Base-by-base conservation (phyloP, 352 stramenopile species). In the Aphanomyces cochlioides region DNA sequence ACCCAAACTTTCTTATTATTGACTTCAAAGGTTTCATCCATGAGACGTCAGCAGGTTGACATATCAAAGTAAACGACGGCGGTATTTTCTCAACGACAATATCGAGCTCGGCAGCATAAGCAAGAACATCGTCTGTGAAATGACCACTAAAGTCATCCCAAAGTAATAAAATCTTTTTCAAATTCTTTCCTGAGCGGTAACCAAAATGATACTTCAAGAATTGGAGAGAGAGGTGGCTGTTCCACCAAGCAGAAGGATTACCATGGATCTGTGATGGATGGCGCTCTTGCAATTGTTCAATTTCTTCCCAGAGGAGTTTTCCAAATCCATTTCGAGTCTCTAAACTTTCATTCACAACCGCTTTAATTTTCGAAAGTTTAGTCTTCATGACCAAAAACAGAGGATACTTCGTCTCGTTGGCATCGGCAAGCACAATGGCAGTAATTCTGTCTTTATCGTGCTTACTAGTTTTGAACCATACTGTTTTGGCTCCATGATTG, bases 341-440 rank as follows among this genome's bases (percentile, higher is more conserved):
- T 56, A 3, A 36, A 37, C 6, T 34, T 5, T 21, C 54, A 45
- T 74, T 73, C 67, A 3, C 5, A 28, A 3, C 36, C 53, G 0
- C 43, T 70, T 53, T 12, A 0, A 36, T 12, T 1, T 66, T 47
- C 7, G 74, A 17, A 28, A 56, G 41, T 8, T 34, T 50, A 5
- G 61, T 72, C 58, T 81, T 78, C 28, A 82, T 50, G 7, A 81
- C 38, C 21, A 80, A 28, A 43, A 75, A 79, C 0, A 73, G 56
- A 4, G 72, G 48, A 17, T 71, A 69, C 45, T 79, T 82, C 28
- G 47, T 74, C 5, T 70, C 63, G 6, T 66, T 54, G 2, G 59
- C 75, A 39, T 69, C 56, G 2, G 48, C 75, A 4, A 76, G 47
- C 1, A 79, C 48, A 71, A 79, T 80, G 7, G 40, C 60, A 2